Percentiles rank a stretch among this genome's conserved stretches.
phyloP scores from a whole-genome alignment of 108 stramenopile species.

The Discostella stelligeroides region DNA sequence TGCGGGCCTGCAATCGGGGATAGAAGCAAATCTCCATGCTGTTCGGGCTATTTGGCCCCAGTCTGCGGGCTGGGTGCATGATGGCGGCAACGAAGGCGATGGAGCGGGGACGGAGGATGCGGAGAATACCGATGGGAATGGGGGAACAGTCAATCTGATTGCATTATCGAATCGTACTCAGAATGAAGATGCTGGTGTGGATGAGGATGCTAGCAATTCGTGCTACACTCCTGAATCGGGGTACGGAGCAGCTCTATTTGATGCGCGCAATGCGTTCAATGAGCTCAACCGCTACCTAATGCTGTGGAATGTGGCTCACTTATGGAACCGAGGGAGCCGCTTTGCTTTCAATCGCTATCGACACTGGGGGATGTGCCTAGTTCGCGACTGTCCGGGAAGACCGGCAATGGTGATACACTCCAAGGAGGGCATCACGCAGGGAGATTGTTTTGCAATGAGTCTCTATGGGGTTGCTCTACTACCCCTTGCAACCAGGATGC shows the following conservation, averaged over 20 bases:
- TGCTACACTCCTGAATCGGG: neutral
- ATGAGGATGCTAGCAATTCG: neutral
- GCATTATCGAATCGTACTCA: neutral
- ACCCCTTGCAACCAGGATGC: conserved; percentile 18
- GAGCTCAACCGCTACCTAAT: conserved; percentile 9
- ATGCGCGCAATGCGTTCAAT: conserved; percentile 16
- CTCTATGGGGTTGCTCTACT: conserved; percentile 32
- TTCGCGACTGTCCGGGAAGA: neutral
- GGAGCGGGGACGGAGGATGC: neutral
- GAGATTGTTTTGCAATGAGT: conserved; percentile 37
- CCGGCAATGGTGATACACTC: neutral
- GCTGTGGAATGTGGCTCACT: conserved; percentile 12
- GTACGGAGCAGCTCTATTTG: neutral
- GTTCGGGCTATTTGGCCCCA: neutral
- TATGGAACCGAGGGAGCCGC: conserved; percentile 5
- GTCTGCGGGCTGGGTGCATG: neutral
- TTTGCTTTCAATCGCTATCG: conserved; percentile 18
- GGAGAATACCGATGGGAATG: too few relatives aligned
- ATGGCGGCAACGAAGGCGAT: neutral
- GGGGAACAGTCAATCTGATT: too few relatives aligned
- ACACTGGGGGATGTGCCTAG: neutral
- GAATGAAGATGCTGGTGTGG: neutral
- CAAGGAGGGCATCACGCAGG: too few relatives aligned
- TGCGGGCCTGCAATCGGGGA: conserved; percentile 5
- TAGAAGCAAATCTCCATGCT: conserved; percentile 11